phyloP scores from a whole-genome alignment of 352 stramenopile species.

The Phytophthora litchii region DNA sequence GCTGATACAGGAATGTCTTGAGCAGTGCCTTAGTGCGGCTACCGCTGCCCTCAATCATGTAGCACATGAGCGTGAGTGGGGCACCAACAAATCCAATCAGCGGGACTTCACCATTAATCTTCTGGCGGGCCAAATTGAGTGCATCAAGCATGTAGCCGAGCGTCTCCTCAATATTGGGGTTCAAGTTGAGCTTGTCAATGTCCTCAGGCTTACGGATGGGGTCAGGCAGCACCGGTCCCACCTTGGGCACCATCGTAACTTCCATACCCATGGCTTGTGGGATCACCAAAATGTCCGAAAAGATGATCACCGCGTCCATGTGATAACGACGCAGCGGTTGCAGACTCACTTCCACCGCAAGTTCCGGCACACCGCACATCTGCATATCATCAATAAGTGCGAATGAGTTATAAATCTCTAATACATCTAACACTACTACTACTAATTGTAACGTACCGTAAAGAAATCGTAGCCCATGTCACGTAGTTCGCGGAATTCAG shows the following conservation, averaged over 20 bases:
- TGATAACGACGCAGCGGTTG: constrained; percentile 94
- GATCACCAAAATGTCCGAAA: constrained; percentile 99
- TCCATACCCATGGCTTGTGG: constrained; percentile 97
- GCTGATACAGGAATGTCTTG: constrained; percentile 95
- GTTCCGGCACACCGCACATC: constrained; percentile 86
- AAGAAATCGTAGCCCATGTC: constrained; percentile 91
- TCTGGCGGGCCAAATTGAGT: constrained; percentile 92
- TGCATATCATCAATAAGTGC: constrained; percentile 19
- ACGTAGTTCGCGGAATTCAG: constrained; percentile 87
- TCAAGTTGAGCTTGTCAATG: constrained; percentile 90
- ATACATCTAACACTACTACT: neutral
- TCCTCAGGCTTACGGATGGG: constrained; percentile 88
- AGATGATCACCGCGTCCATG: constrained; percentile 98
- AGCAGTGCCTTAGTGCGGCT: constrained; percentile 95
- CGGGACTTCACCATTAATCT: constrained; percentile 92
- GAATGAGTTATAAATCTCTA: neutral
- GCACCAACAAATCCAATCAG: constrained; percentile 98
- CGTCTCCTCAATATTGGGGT: constrained; percentile 91
- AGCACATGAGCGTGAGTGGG: constrained; percentile 97
- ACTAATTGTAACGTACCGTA: constrained; percentile 48
- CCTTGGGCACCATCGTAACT: constrained; percentile 95
- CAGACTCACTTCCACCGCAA: constrained; percentile 96
- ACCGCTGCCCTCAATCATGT: constrained; percentile 98
- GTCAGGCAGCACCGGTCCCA: constrained; percentile 87
- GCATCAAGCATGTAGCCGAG: constrained; percentile 96